Conservation (phyloP, 306 rosid genomes). For the Sindora glabra region DNA sequence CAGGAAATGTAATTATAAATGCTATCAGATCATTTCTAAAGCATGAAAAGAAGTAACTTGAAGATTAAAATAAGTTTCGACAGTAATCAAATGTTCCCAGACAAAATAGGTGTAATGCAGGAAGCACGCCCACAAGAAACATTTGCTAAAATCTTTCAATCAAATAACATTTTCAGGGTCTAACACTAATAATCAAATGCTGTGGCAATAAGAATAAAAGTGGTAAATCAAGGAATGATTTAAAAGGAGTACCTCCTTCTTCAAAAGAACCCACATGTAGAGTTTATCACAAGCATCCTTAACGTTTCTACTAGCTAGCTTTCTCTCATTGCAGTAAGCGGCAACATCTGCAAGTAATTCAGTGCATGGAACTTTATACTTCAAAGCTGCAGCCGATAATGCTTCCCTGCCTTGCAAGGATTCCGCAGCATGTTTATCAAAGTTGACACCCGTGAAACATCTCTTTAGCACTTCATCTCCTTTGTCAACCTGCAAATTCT, state of each 20-base stretch:
- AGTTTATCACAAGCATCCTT: slow-evolving; percentile 80
- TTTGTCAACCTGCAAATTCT: slow-evolving; percentile 13
- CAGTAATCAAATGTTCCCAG: neutral
- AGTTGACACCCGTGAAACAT: slow-evolving; percentile 63
- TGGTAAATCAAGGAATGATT: neutral
- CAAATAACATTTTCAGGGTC: too few species aligned
- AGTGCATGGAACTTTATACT: slow-evolving; percentile 48
- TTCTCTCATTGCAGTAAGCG: slow-evolving; percentile 68
- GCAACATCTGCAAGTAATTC: slow-evolving; percentile 52
- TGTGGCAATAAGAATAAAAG: neutral
- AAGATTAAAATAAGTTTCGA: neutral
- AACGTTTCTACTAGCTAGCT: slow-evolving; percentile 61
- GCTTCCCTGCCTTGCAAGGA: slow-evolving; percentile 57
- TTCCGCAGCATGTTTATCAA: slow-evolving; percentile 63
- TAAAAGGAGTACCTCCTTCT: slow-evolving; percentile 49
- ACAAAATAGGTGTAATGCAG: neutral
- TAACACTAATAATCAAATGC: too few species aligned
- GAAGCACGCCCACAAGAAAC: too few species aligned
- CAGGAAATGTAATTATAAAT: neutral
- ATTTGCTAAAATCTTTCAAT: too few species aligned
- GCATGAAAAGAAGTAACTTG: neutral
- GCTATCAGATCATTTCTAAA: neutral
- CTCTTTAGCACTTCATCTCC: slow-evolving; percentile 25
- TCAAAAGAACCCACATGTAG: slow-evolving; percentile 67
- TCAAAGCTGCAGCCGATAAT: slow-evolving; percentile 59